Evolutionary conservation across 176 grass and related monocot genomes (phyloP), one percentile per base, ranked within the genome.

Genomic region (Hsuehochloa calcarea): DNA sequence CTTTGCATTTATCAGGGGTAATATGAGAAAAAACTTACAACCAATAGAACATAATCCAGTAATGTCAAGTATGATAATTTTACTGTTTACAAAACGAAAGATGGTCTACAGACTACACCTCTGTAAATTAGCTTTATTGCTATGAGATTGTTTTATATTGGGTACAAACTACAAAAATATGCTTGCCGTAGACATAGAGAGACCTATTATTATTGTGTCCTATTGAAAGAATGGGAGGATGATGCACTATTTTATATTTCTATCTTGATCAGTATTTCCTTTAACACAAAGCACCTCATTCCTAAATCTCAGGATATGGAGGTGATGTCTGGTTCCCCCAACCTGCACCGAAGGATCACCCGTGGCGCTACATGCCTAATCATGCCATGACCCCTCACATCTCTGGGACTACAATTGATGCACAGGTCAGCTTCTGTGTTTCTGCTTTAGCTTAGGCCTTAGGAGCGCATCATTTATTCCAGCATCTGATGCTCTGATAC

Each of bases 301-400:
- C 23, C 37, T 67, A 3, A 17, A 81, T 77, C 63, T 75, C 73
- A 97, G 92, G 95, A 50, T 94, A 97, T 15, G 84, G 92, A 75
- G 95, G 95, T 6, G 95, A 97, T 74, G 95, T 95, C 52, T 97
- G 95, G 95, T 87, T 81, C 55, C 95, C 95, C 61, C 95, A 97
- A 61, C 95, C 95, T 25, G 90, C 93, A 72, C 93, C 90, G 0
- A 95, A 90, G 82, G 93, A 95, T 85, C 93, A 95, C 29, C 93
- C 90, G 11, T 95, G 93, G 93, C 81, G 93, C 19, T 88, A 95
- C 74, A 93, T 97, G 95, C 95, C 95, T 74, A 97, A 97, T 80
- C 89, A 97, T 25, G 95, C 92, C 25, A 97, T 97, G 93, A 94
- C 93, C 20, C 93, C 93, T 70, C 90, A 95, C 20, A 92, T 92